phyloP scores from a whole-genome alignment of 805 yeast genomes.

The Saccharomycopsis fibuligera region DNA sequence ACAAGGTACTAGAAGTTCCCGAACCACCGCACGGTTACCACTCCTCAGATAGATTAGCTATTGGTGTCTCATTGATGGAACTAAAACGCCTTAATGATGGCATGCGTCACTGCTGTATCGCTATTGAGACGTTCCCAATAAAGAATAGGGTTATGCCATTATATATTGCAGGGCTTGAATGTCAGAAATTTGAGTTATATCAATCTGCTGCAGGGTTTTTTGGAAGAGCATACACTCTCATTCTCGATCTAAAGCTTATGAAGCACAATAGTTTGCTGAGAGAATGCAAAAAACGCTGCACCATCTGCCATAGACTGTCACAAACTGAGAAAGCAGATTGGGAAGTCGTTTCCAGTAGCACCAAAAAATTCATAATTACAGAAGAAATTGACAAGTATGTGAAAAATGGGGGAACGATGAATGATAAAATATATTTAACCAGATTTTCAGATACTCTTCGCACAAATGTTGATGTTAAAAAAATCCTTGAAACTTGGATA shows the following conservation, averaged over 20 bases:
- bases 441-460: not conserved
- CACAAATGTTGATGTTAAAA: not conserved
- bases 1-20: slow-evolving; percentile 4
- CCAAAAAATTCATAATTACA: not conserved
- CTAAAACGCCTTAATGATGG: slow-evolving; percentile 7
- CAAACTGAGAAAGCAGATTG: not conserved
- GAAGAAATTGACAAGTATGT: not conserved
- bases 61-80: slow-evolving; percentile 11
- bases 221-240: not conserved
- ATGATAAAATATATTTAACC: not conserved
- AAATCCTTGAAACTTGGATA: not conserved
- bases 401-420: not conserved
- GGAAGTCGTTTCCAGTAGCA: not conserved
- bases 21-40: not conserved
- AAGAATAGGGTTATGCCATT: slow-evolving; percentile 5
- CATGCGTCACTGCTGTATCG: slow-evolving; percentile 12
- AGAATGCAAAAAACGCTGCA: not conserved
- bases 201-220: not conserved
- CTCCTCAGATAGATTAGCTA: slow-evolving; percentile 5
- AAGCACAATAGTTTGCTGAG: not conserved
- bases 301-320: not conserved
- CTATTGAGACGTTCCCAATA: slow-evolving; percentile 11
- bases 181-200: not conserved
- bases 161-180: not conserved
- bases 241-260: not conserved